Evolutionary conservation across 2,329 filamentous ascomycete species (phyloP).

Genomic region (Cladosporium sp.): DNA sequence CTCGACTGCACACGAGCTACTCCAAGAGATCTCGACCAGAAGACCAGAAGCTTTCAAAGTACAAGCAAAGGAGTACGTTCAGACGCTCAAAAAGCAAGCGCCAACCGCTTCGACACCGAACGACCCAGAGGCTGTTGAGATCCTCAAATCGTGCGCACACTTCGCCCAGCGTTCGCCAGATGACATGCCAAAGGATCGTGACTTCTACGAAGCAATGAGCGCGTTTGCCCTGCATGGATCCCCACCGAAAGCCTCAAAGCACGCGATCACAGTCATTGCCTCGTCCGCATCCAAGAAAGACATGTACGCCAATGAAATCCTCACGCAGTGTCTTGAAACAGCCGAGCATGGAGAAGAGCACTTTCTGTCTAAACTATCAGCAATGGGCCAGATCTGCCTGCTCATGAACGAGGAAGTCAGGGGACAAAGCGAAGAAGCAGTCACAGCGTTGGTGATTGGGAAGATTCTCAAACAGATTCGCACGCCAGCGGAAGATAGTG

Average conservation of each 20-base stretch:
- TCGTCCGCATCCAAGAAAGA: conserved; percentile 73
- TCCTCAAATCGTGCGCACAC: conserved; percentile 87
- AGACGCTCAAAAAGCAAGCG: conserved; percentile 74
- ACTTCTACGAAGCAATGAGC: conserved; percentile 75
- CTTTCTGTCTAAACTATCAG: conserved; percentile 70
- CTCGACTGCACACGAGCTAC: conserved; percentile 75
- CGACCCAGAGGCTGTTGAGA: conserved; percentile 74
- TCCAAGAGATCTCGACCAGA: conserved; percentile 85
- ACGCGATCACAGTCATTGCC: conserved; percentile 87
- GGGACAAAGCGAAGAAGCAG: conserved; percentile 65
- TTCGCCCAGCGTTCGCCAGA: conserved; percentile 83
- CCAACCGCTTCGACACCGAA: conserved; percentile 66
- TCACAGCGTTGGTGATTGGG: conserved; percentile 72
- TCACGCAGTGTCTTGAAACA: conserved; percentile 69
- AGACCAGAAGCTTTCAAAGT: conserved; percentile 90
- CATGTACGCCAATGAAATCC: conserved; percentile 78
- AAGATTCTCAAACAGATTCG: conserved; percentile 66
- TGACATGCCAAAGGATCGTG: conserved; percentile 76
- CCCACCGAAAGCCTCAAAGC: conserved; percentile 81
- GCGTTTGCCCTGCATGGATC: conserved; percentile 79
- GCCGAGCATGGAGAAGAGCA: conserved; percentile 69
- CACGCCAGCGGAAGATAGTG: conserved; percentile 49
- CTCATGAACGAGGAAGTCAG: conserved; percentile 68
- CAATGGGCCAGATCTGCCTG: conserved; percentile 71
- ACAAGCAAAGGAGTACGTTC: conserved; percentile 87